Conservation (phyloP, 148 eudicot species). For the Amaranthus palmeri region DNA sequence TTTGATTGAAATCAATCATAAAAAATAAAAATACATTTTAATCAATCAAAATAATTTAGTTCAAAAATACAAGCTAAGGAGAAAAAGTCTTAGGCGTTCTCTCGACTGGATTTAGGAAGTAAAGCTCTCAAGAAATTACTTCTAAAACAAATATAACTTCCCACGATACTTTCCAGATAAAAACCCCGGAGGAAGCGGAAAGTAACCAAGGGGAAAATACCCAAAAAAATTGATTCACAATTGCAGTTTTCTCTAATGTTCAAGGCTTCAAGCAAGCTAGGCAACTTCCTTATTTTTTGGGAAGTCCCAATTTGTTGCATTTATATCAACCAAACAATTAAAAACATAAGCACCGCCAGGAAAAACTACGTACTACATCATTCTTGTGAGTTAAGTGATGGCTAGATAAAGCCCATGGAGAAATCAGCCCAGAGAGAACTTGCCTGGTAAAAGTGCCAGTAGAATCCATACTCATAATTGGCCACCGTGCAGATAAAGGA, state of each 20-base stretch:
- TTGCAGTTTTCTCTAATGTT: not conserved
- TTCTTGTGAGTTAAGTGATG: not conserved
- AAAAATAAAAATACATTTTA: too few species aligned
- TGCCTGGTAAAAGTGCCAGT: constrained; percentile 98
- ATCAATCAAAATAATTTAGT: too few species aligned
- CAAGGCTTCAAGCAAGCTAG: not conserved
- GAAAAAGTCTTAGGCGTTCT: too few species aligned
- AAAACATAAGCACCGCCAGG: not conserved
- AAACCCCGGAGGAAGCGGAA: not conserved
- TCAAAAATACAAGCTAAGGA: too few species aligned
- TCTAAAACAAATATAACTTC: too few species aligned
- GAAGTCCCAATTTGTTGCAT: not conserved
- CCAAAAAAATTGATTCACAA: not conserved
- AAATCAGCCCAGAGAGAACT: constrained; percentile 27
- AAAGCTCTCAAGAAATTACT: not conserved
- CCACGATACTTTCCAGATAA: not conserved
- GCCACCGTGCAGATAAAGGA: constrained; percentile 97
- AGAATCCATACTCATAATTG: constrained; percentile 96
- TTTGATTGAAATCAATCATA: too few species aligned
- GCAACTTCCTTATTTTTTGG: not conserved
- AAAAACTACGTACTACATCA: not conserved
- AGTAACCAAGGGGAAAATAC: too few species aligned
- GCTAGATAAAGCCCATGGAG: not conserved
- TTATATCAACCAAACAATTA: not conserved
- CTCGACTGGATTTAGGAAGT: not conserved